A percentile compares a stretch with the other conserved stretches of the same genome.
These are phyloP conservation scores for Colletotrichum orbiculare DNA, from an alignment of 2,329 filamentous ascomycete genomes.

Conservation along the genomic window DNA sequence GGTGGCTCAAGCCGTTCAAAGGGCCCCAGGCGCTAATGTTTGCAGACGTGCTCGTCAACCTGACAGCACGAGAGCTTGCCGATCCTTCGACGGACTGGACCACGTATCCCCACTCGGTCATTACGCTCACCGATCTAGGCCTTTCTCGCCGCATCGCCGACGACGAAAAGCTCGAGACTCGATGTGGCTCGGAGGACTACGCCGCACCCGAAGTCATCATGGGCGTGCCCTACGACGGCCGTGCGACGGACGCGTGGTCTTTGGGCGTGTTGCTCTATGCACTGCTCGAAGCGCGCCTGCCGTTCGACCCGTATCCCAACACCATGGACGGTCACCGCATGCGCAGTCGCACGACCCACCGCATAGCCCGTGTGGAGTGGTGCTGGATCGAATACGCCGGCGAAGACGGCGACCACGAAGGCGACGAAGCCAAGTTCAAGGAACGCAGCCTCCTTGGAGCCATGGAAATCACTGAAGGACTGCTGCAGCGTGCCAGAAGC, in stretches of 20 bases:
- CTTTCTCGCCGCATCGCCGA: conserved; percentile 87
- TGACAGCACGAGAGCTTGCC: conserved; percentile 75
- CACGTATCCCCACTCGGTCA: conserved; percentile 82
- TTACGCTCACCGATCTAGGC: conserved; percentile 91
- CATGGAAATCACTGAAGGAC: conserved; percentile 82
- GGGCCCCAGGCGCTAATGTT: conserved; percentile 6
- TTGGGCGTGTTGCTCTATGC: conserved; percentile 93
- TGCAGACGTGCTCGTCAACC: conserved; percentile 89
- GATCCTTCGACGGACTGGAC: conserved; percentile 73
- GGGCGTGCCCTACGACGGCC: conserved; percentile 93
- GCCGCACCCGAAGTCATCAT: conserved; percentile 96
- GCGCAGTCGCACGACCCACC: conserved; percentile 85
- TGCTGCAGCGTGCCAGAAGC: conserved; percentile 84
- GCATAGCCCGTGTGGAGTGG: conserved; percentile 97
- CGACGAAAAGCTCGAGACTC: conserved; percentile 89
- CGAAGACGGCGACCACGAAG: conserved; percentile 87
- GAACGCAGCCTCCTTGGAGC: conserved; percentile 77
- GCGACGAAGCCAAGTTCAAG: conserved; percentile 68
- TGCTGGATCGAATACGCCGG: conserved; percentile 89
- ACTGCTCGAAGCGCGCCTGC: conserved; percentile 89
- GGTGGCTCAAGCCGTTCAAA: conserved; percentile 46
- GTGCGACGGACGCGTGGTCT: conserved; percentile 93
- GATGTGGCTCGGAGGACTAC: conserved; percentile 97
- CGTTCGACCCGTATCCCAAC: conserved; percentile 89
- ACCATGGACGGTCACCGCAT: conserved; percentile 81